Evolutionary conservation across 208 protist genomes (phyloP), one percentile per base, ranked within the genome.

Genomic region (Naegleria lovaniensis): DNA sequence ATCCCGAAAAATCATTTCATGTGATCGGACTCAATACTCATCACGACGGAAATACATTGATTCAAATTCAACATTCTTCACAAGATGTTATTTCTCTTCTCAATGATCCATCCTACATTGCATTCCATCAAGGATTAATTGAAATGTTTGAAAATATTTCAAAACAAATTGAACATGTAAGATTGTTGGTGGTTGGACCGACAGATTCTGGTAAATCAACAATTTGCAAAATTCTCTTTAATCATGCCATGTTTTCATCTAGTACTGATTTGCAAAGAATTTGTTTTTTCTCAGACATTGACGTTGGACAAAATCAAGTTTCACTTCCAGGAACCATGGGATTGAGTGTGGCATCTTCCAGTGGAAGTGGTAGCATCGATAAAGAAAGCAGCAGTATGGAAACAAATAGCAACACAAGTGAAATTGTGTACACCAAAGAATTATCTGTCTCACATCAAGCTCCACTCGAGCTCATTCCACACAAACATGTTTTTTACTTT

Each of bases 301-400:
- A 89, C 67, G 48, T 89, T 55, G 85, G 85, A 22, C 41, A 89
- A 25, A 40, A 40, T 89, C 48, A 89, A 67, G 15, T 89, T 36
- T 55, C 85, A 33, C 55, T 89, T 43, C 85, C 85, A 22, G 85
- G 85, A 67, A 67, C n/a, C 5, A 67, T 89, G 48, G 43, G 43
- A 48, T 48, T 48, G 43, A 48, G 43, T 48, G 43, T 48, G 43
- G 43, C 7, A 48, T 7, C 43, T 48, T 48, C 43, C 1, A 48
- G 43, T 48, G 43, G 1, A 9, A 7, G 43, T 48, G 43, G 43
- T 7, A 2, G 38, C 15, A 51, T 11, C 9, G 33, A 7, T 29
- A 4, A 40, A 40, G 33, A 48, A 33, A 85, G 7, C 5, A n/a
- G n/a, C n/a, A 39, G 19, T 52, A 7, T 22, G 9, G 48, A 59